These are phyloP conservation scores for Inonotus obliquus DNA, from an alignment of 1,284 basidiomycete genomes.

Conservation along the genomic window DNA sequence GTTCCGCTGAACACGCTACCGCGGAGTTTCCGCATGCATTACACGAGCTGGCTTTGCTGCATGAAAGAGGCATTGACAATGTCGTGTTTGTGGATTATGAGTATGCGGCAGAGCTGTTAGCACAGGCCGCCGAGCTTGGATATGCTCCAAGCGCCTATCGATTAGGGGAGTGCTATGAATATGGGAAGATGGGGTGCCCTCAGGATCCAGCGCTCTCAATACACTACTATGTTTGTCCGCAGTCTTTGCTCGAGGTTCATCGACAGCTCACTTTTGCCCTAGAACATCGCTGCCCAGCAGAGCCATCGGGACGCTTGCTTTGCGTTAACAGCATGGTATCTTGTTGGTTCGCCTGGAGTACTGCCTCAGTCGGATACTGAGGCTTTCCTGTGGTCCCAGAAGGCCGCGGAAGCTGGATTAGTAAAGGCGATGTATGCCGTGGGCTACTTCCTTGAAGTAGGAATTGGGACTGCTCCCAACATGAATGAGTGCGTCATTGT, in stretches of 20 bases:
- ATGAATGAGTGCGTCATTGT: slow-evolving; percentile 54
- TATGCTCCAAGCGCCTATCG: slow-evolving; percentile 96
- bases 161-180: slow-evolving; percentile 98
- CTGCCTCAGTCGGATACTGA: slow-evolving; percentile 98
- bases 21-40: slow-evolving; percentile 95
- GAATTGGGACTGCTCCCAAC: slow-evolving; percentile 74
- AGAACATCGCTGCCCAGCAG: slow-evolving; percentile 98
- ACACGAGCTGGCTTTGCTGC: slow-evolving; percentile 91
- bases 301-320: slow-evolving; percentile 97
- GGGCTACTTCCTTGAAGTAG: slow-evolving; percentile 95
- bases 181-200: slow-evolving; percentile 98
- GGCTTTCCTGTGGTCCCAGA: slow-evolving; percentile 92
- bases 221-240: slow-evolving; percentile 85
- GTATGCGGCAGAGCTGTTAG: slow-evolving; percentile 91
- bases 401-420: slow-evolving; percentile 85
- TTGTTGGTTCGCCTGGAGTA: slow-evolving; percentile 96
- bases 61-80: slow-evolving; percentile 94
- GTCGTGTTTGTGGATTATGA: slow-evolving; percentile 96
- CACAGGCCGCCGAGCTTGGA: slow-evolving; percentile 92
- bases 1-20: slow-evolving; percentile 91
- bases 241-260: slow-evolving; percentile 10
- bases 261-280: slow-evolving; percentile 15
- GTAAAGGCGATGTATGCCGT: slow-evolving; percentile 95
- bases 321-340: slow-evolving; percentile 97
- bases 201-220: slow-evolving; percentile 95